Evolutionary conservation across 1,139 yeast species (phyloP), one percentile per base, ranked within the genome.

Genomic region (Hyphopichia fennica): DNA sequence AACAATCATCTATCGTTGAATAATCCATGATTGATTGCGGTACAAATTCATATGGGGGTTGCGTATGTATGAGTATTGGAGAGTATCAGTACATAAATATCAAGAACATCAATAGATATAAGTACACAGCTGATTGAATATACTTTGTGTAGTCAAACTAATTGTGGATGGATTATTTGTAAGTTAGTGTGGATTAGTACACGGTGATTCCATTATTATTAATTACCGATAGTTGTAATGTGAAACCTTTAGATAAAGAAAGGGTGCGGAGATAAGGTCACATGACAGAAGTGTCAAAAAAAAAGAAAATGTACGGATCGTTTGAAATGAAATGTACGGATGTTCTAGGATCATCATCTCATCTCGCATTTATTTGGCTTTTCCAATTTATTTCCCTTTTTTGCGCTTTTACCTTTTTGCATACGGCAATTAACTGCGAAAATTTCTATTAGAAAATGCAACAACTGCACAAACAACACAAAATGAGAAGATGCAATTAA

Each of bases 391-490:
- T 27, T 27, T 27, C 30, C 23, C 23, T 6, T 13, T 13, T 23
- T 23, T 8, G 27, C 27, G 10, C 11, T 23, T 23, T 23, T 23
- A 8, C 11, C 11, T 23, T 23, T 23, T 23, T 23, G 27, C 27
- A 23, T 8, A 29, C 32, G 32, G 32, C 32, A 29, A 29, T 29
- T 16, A n/a, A 29, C 18, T 29, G 32, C 32, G 32, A 29, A 29
- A 15, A 5, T 6, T 6, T 14, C 17, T 16, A 9, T 9, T 29
- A 29, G 13, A 29, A n/a, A 29, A 29, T 14, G 14, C 32, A 29
- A 11, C 7, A 23, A 8, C 7, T 7, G 27, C 16, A 29, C 5
- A 16, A 14, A 29, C 18, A n/a, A n/a, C 5, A 16, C 7, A 29
- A 14, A 29, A n/a, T 5, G 11, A 14, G 18, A 29, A 29, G 14